phyloP scores from a whole-genome alignment of 1,139 yeast species.

The Spathaspora sp. region DNA sequence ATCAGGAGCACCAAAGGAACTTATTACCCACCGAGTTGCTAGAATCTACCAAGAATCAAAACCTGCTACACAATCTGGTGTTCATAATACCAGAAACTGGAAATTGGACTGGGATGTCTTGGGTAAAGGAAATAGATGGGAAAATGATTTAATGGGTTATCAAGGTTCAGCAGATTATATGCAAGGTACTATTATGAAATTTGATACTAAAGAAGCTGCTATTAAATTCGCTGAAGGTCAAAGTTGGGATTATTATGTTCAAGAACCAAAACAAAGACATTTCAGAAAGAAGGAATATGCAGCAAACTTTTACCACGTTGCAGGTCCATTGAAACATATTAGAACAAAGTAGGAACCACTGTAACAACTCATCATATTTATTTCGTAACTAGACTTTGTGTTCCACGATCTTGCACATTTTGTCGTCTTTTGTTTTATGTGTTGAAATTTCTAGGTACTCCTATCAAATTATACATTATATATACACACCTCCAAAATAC shows the following conservation, averaged over 20 bases:
- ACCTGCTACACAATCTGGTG: constrained; percentile 81
- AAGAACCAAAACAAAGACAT: constrained; percentile 75
- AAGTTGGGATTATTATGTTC: constrained; percentile 83
- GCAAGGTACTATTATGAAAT: constrained; percentile 83
- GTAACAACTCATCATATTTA: neutral
- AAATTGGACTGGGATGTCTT: constrained; percentile 82
- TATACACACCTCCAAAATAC: neutral
- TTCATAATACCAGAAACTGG: constrained; percentile 60
- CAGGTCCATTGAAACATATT: constrained; percentile 76
- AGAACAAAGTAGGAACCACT: constrained; percentile 60
- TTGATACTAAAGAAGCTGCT: constrained; percentile 76
- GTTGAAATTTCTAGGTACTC: neutral
- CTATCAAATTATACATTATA: neutral
- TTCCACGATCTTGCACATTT: neutral
- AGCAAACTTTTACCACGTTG: constrained; percentile 65
- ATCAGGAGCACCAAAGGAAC: constrained; percentile 79
- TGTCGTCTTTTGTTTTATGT: neutral
- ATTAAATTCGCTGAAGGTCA: constrained; percentile 78
- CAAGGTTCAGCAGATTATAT: constrained; percentile 79
- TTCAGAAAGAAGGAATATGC: constrained; percentile 78
- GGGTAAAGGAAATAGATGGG: constrained; percentile 83
- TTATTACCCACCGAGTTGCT: constrained; percentile 63
- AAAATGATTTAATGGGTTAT: constrained; percentile 85
- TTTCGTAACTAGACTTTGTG: neutral
- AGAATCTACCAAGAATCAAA: constrained; percentile 77